Conservation (phyloP, 768 basidiomycete genomes). For the Rhodotorula kratochvilovae region DNA sequence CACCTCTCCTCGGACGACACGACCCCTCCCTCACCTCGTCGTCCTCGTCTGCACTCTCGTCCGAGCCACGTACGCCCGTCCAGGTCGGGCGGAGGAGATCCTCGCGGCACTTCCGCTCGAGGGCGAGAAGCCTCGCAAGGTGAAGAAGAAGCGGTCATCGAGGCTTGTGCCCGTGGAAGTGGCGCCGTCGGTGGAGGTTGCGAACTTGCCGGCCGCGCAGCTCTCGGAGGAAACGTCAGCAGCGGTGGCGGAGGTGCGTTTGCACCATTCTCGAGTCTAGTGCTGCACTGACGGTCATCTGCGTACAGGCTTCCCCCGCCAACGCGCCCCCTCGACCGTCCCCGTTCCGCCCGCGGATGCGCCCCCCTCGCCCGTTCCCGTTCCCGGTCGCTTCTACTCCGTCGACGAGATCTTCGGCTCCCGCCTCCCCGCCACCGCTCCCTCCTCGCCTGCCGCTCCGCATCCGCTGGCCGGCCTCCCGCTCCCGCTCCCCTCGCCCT, state of each 20-base stretch:
- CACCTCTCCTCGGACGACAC: constrained; percentile 9
- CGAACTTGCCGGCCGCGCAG: background rate
- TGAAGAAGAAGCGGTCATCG: background rate
- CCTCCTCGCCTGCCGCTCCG: background rate
- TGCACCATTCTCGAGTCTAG: too few species aligned
- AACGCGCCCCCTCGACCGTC: too few species aligned
- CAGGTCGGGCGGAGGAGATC: background rate
- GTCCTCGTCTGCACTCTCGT: constrained; percentile 24
- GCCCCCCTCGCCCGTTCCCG: background rate
- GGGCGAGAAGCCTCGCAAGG: background rate
- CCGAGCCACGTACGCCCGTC: constrained; percentile 11
- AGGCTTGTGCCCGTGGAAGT: background rate
- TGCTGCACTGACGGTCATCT: background rate
- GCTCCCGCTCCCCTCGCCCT: background rate
- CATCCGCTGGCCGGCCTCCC: background rate
- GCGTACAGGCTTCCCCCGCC: too few species aligned
- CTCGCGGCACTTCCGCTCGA: constrained; percentile 8
- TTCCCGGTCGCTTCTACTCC: constrained; percentile 11
- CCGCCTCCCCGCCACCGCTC: background rate
- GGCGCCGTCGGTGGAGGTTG: background rate
- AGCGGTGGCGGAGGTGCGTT: too few species aligned
- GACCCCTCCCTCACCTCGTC: constrained; percentile 34
- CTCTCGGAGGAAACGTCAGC: background rate
- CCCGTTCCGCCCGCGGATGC: background rate
- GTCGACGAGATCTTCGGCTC: constrained; percentile 32